Percentiles rank a stretch among this genome's conserved stretches.
Evolutionary conservation across 1,284 basidiomycete species (phyloP).

Genomic region (Ganoderma leucocontextum): DNA sequence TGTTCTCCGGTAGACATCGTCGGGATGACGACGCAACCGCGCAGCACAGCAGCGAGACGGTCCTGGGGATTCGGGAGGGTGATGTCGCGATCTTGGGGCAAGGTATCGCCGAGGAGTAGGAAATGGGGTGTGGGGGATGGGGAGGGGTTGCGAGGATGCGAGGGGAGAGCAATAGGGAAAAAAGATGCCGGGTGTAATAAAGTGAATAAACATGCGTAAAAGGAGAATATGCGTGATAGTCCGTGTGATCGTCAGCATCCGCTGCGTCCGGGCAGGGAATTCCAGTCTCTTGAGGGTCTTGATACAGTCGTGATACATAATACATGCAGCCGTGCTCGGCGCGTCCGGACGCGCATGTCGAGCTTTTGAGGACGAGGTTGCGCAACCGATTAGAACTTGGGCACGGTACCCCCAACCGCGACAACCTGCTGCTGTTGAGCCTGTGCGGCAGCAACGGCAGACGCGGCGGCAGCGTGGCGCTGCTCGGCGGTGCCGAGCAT

Average conservation of each 20-base stretch:
- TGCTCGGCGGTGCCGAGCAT: conserved; percentile 84
- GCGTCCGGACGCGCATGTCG: conserved; percentile 41
- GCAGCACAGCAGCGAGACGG: conserved; percentile 61
- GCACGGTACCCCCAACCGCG: conserved; percentile 37
- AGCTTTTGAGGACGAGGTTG: conserved; percentile 39
- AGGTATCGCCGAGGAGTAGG: conserved; percentile 33
- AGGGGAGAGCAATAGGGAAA: conserved; percentile 36
- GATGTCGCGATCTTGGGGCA: conserved; percentile 34
- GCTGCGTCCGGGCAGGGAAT: conserved; percentile 63
- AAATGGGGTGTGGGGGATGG: conserved; percentile 10
- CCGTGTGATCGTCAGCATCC: conserved; percentile 56
- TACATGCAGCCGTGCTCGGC: conserved; percentile 37
- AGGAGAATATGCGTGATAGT: conserved; percentile 43
- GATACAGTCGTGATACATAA: conserved; percentile 37
- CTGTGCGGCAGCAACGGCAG: conserved; percentile 60
- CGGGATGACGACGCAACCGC: conserved; percentile 36
- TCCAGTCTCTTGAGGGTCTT: conserved; percentile 49
- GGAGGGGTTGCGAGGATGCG: conserved; percentile 21
- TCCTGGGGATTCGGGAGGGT: conserved; percentile 37
- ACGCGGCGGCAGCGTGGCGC: conserved; percentile 66
- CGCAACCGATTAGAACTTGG: conserved; percentile 54
- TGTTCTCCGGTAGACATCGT: conserved; percentile 31
- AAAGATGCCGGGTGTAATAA: conserved; percentile 45
- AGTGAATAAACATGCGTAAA: conserved; percentile 55
- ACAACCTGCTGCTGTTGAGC: conserved; percentile 40